Conservation (phyloP, 148 eudicot species). For the Amaranthus palmeri region DNA sequence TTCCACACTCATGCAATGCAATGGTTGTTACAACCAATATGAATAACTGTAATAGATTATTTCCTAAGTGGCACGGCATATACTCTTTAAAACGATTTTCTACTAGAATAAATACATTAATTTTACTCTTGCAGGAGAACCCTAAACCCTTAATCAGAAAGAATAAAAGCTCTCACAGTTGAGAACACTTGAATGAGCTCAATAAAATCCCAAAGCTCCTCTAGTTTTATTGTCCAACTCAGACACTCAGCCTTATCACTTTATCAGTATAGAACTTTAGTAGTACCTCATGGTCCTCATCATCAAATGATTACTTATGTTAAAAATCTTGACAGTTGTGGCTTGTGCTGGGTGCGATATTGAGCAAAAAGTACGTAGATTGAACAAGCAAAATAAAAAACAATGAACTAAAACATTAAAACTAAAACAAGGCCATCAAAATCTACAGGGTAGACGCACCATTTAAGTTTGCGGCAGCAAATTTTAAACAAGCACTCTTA, state of each 20-base stretch:
- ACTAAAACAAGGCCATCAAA: constrained; percentile 53
- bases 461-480: constrained; percentile 88
- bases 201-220: neutral
- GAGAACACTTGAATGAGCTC: neutral
- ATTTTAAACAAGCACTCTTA: constrained; percentile 77
- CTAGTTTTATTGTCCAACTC: neutral
- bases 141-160: no score
- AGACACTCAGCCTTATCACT: neutral
- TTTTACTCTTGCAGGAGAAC: neutral
- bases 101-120: no score
- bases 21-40: no score
- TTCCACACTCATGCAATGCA: no score
- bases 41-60: no score
- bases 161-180: neutral
- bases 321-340: neutral
- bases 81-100: no score
- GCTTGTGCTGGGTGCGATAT: constrained; percentile 8
- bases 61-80: no score
- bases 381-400: constrained; percentile 24
- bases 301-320: neutral
- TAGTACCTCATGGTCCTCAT: neutral
- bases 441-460: constrained; percentile 70
- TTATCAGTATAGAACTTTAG: neutral
- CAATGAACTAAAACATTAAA: constrained; percentile 33
- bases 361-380: constrained; percentile 4